Evolutionary conservation across 2,329 filamentous ascomycete genomes (phyloP), one percentile per base, ranked within the genome.

Genomic region (Cladobotryum mycophilum): DNA sequence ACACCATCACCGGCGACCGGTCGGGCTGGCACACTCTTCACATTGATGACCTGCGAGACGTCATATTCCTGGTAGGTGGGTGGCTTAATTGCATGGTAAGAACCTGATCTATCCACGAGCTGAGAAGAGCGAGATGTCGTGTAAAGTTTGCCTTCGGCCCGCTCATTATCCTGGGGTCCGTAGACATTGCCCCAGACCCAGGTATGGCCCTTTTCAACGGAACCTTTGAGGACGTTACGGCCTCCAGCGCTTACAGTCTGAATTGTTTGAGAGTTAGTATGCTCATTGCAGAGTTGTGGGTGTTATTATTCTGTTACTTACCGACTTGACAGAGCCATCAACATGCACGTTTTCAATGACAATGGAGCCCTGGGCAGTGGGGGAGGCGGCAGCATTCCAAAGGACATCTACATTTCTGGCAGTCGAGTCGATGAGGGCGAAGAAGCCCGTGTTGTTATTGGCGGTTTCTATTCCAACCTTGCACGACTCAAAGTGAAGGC

Each of bases 1-100:
- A 52, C 53, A 41, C 70, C 69, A 52, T 76, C 74, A 33, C 74
- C 72, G 8, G 67, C 64, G 4, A 75, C 72, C 0, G 60, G 61
- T 17, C 62, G 58, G 3, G 64, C 66, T 3, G 64, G 55, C 30
- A 75, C 72, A 13, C 64, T 64, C 56, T 75, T 77, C 43, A 78
- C 64, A 49, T 74, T 77, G 34, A 76, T 61, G 36, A 78, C 64
- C 45, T 74, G 66, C 33, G 64, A 61, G 7, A 64, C 58, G 7
- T 64, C 62, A 53, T 71, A 73, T 35, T 72, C 62, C 4, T 64
- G 60, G 47, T 76, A 78, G 2, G 53, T 55, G 3, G 55, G 55
- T 7, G 46, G 51, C 18, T 51, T 48, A 12, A 42, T 47, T 11
- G 33, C 47, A n/a, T 50, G 44, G n/a, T 51, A 57, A 2, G 51